Percentiles rank a stretch among this genome's conserved stretches.
Evolutionary conservation across 768 basidiomycete species (phyloP).

Genomic region (Nevesoporus exiguus): DNA sequence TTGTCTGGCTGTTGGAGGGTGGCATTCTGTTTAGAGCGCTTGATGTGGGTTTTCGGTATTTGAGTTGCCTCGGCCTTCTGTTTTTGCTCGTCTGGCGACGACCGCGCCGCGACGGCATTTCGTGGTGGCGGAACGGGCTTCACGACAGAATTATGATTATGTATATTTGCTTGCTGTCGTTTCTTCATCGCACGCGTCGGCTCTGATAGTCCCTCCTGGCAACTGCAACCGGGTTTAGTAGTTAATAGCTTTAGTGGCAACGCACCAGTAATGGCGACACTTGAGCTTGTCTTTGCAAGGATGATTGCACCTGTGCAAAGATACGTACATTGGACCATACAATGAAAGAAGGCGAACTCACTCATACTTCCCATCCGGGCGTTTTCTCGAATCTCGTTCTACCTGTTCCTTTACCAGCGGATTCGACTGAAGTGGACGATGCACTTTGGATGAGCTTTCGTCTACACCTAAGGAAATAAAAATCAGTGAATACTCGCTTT

Average conservation of each 20-base stretch:
- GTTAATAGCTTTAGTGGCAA: slow-evolving; percentile 1
- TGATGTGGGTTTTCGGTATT: slow-evolving; percentile 23
- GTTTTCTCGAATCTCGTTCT: slow-evolving; percentile 32
- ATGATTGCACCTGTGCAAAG: slow-evolving; percentile 64
- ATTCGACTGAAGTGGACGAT: not conserved
- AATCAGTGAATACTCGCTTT: not conserved
- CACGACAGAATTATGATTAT: slow-evolving; percentile 9
- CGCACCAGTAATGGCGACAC: slow-evolving; percentile 73
- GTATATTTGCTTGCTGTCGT: slow-evolving; percentile 22
- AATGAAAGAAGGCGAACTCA: slow-evolving; percentile 27
- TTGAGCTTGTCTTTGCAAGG: slow-evolving; percentile 71
- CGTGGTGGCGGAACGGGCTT: not conserved
- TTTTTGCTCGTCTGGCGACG: slow-evolving; percentile 2
- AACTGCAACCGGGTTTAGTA: slow-evolving; percentile 43
- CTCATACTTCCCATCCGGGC: slow-evolving; percentile 65
- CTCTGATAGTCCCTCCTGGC: slow-evolving; percentile 62
- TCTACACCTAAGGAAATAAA: not conserved
- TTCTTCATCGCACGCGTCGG: slow-evolving; percentile 43
- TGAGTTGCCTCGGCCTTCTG: not conserved
- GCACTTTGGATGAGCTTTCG: not conserved
- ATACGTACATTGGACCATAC: not conserved
- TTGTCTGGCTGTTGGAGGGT: slow-evolving; percentile 40
- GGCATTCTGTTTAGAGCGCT: slow-evolving; percentile 21
- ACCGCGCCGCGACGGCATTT: slow-evolving; percentile 3
- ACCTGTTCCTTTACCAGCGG: slow-evolving; percentile 1